Percentiles rank a stretch among this genome's conserved stretches.
These are phyloP conservation scores for Cryphonectria naterciae DNA, from an alignment of 2,329 filamentous ascomycete species.

Conservation along the genomic window DNA sequence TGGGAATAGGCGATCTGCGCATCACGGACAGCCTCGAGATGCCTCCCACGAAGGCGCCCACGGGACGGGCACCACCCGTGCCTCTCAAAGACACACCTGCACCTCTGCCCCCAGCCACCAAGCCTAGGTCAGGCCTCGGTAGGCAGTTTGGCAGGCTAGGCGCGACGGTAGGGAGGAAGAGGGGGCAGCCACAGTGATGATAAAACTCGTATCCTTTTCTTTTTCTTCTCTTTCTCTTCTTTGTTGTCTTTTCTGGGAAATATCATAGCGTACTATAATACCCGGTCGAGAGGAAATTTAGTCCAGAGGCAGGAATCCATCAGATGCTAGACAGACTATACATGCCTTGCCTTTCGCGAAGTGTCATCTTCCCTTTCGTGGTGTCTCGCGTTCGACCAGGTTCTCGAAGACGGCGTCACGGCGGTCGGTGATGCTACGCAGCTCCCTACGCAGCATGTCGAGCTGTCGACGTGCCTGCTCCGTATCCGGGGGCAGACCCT, in stretches of 20 bases:
- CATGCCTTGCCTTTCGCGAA: conserved; percentile 18
- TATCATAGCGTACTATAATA: conserved; percentile 10
- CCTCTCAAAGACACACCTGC: conserved; percentile 55
- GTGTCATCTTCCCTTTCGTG: conserved; percentile 45
- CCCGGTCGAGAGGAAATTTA: conserved; percentile 2
- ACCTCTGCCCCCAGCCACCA: conserved; percentile 52
- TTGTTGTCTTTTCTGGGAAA: background rate
- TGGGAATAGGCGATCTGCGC: conserved; percentile 44
- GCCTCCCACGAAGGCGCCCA: conserved; percentile 40
- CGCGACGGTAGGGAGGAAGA: conserved; percentile 69
- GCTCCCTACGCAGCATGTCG: conserved; percentile 65
- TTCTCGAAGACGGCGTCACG: conserved; percentile 78
- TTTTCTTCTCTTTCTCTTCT: background rate
- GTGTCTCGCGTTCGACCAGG: conserved; percentile 66
- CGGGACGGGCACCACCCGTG: conserved; percentile 44
- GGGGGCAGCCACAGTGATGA: conserved; percentile 45
- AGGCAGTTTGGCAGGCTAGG: conserved; percentile 72
- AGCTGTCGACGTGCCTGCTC: conserved; percentile 72
- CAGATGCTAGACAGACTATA: background rate
- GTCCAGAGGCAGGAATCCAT: background rate
- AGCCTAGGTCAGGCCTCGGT: conserved; percentile 66
- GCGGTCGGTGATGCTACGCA: conserved; percentile 62
- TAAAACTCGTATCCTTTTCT: background rate
- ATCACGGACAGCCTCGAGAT: conserved; percentile 46
- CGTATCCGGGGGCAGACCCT: conserved; percentile 72